phyloP scores from a whole-genome alignment of 306 rosid species.

The Cotoneaster glaucophyllus region DNA sequence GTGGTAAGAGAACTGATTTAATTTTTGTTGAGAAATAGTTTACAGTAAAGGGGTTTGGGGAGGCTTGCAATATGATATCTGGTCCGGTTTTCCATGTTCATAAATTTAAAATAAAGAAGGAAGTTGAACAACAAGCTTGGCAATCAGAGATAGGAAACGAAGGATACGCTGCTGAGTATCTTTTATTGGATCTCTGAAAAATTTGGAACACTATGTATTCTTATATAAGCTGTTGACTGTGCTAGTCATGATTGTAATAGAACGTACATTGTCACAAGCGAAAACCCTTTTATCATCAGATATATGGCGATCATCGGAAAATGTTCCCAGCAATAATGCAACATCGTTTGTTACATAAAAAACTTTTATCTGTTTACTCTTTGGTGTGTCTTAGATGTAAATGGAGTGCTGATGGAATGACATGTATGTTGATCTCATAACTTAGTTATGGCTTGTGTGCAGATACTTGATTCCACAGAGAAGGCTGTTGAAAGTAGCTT shows the following conservation, averaged over 20 bases:
- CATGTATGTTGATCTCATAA: not conserved
- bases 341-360: not conserved
- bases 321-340: not conserved
- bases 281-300: not conserved
- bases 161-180: not conserved
- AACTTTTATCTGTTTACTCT: not conserved
- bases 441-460: constrained; percentile 23
- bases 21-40: not conserved
- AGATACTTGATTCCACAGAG: constrained; percentile 87
- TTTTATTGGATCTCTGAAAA: not conserved
- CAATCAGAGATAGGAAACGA: not conserved
- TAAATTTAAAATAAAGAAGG: not conserved
- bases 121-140: not conserved
- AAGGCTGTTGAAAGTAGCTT: constrained; percentile 74
- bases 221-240: not conserved
- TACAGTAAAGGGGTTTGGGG: not conserved
- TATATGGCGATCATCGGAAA: not conserved
- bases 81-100: not conserved
- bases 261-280: not conserved
- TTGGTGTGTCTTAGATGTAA: not conserved
- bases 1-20: too few relatives aligned
- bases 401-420: not conserved
- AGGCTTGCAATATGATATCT: not conserved
- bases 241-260: not conserved
- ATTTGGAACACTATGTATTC: not conserved